Conservation (phyloP, 768 basidiomycete genomes). For the Ramaria sp. region DNA sequence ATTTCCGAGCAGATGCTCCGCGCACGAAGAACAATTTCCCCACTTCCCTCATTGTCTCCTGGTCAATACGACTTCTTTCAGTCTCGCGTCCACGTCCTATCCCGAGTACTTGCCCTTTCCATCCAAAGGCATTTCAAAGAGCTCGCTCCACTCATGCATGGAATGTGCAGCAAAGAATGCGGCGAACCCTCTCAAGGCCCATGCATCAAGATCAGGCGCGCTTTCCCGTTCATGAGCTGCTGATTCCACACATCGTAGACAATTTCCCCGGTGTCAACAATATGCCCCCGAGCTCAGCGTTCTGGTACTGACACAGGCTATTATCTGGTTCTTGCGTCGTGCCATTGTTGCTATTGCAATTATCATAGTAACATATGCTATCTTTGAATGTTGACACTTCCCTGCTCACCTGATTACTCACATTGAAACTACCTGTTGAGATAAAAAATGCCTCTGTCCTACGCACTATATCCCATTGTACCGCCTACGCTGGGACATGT, state of each 20-base stretch:
- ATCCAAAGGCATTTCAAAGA: conserved; percentile 43
- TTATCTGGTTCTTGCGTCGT: conserved; percentile 30
- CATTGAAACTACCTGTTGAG: conserved; percentile 42
- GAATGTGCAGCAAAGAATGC: conserved; percentile 15
- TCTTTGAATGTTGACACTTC: conserved; percentile 33
- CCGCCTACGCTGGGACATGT: conserved; percentile 45
- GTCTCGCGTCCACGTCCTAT: conserved; percentile 38
- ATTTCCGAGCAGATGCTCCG: conserved; percentile 40
- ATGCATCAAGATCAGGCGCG: conserved; percentile 30
- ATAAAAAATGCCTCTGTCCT: conserved; percentile 48
- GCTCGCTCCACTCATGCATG: too few species aligned
- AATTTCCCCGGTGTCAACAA: conserved; percentile 40
- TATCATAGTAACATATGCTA: conserved; percentile 20
- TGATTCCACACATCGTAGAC: conserved; percentile 35
- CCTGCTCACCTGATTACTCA: conserved; percentile 33
- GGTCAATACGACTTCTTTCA: conserved; percentile 39
- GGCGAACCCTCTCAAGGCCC: conserved; percentile 22
- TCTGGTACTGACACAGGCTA: conserved; percentile 40
- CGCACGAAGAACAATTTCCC: conserved; percentile 40
- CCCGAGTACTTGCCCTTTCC: conserved; percentile 30
- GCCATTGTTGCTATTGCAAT: conserved; percentile 34
- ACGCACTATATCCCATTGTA: conserved; percentile 50
- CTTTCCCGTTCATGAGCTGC: conserved; percentile 47
- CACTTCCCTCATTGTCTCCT: conserved; percentile 33
- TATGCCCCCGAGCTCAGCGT: conserved; percentile 32